Conservation (phyloP, 2,329 filamentous ascomycete species). For the Tympanopsis confertula region DNA sequence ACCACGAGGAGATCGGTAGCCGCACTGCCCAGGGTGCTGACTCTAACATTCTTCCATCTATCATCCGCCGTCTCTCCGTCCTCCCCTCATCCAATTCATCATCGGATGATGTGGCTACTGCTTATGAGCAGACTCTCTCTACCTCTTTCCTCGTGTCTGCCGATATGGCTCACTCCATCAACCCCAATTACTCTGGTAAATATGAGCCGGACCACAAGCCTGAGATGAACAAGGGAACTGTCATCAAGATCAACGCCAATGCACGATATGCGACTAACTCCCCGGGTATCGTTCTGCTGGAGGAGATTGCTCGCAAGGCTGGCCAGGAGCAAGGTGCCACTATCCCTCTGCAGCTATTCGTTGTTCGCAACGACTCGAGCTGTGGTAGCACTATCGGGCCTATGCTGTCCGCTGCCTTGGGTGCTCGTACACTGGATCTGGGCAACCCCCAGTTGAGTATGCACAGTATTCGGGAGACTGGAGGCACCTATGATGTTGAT, state of each 20-base stretch:
- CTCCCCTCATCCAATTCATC: slow-evolving; percentile 48
- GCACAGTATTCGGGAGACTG: slow-evolving; percentile 93
- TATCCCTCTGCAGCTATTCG: slow-evolving; percentile 88
- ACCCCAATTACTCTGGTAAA: slow-evolving; percentile 87
- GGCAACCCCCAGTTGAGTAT: slow-evolving; percentile 92
- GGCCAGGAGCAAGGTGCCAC: slow-evolving; percentile 41
- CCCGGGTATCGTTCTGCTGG: slow-evolving; percentile 81
- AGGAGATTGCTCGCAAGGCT: slow-evolving; percentile 66
- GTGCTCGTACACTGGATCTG: slow-evolving; percentile 78
- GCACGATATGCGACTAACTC: slow-evolving; percentile 94
- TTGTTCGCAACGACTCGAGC: slow-evolving; percentile 86
- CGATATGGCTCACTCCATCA: slow-evolving; percentile 93
- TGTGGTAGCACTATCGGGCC: slow-evolving; percentile 96
- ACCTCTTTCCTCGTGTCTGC: slow-evolving; percentile 90
- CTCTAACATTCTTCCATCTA: slow-evolving; percentile 78
- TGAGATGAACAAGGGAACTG: slow-evolving; percentile 89
- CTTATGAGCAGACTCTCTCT: slow-evolving; percentile 84
- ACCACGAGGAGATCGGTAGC: slow-evolving; percentile 95
- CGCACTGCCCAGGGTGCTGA: slow-evolving; percentile 85
- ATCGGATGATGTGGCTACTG: slow-evolving; percentile 58
- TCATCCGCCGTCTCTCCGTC: slow-evolving; percentile 76
- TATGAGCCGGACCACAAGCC: slow-evolving; percentile 86
- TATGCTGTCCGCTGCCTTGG: slow-evolving; percentile 81
- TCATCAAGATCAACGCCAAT: slow-evolving; percentile 97
- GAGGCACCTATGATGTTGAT: slow-evolving; percentile 76